Conservation (phyloP, 306 rosid genomes). For the Cicer judaicum region DNA sequence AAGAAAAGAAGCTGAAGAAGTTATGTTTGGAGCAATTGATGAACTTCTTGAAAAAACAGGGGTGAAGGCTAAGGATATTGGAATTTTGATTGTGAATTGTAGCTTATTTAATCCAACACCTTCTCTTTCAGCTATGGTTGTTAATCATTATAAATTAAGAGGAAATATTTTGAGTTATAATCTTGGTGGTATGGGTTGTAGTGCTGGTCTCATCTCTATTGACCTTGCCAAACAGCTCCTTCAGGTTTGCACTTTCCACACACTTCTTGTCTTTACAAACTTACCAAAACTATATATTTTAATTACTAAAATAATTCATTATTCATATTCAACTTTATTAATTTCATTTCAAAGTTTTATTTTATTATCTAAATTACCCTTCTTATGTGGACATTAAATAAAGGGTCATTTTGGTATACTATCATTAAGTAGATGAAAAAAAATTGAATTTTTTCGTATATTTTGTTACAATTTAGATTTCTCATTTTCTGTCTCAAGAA, state of each 20-base stretch:
- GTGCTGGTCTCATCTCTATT: conserved; percentile 87
- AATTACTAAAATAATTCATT: too few species aligned
- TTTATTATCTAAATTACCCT: too few species aligned
- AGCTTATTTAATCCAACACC: conserved; percentile 91
- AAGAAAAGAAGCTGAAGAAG: conserved; percentile 82
- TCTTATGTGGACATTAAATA: too few species aligned
- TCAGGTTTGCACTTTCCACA: conserved; percentile 55
- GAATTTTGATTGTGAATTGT: conserved; percentile 82
- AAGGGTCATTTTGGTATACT: too few species aligned
- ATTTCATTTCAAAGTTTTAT: too few species aligned
- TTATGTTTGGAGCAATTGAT: conserved; percentile 90
- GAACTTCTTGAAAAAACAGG: conserved; percentile 69
- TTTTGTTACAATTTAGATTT: too few species aligned
- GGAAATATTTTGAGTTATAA: conserved; percentile 77
- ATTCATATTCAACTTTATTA: too few species aligned
- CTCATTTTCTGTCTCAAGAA: too few species aligned
- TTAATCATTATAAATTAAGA: conserved; percentile 80
- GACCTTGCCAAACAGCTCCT: conserved; percentile 91
- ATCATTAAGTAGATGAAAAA: too few species aligned
- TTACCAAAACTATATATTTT: too few species aligned
- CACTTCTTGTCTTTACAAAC: too few species aligned
- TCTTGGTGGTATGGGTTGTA: conserved; percentile 98
- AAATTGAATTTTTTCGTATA: too few species aligned
- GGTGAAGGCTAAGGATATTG: conserved; percentile 85
- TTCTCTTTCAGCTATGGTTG: conserved; percentile 82